Evolutionary conservation across 2,329 filamentous ascomycete species (phyloP).

Genomic region (Fusarium nygamai): DNA sequence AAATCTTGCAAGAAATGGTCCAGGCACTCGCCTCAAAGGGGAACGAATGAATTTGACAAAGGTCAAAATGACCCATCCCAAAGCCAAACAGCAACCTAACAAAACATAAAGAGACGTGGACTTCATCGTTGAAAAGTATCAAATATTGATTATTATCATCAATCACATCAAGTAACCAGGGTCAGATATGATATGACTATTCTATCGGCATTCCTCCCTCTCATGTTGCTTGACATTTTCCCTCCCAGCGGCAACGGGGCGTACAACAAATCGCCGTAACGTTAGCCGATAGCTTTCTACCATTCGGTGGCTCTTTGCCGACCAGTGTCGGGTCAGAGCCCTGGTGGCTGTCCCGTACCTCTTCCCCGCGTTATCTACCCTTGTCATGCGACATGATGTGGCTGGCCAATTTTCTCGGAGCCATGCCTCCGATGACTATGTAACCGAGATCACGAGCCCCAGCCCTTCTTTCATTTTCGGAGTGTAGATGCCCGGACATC

Average conservation of each 20-base stretch:
- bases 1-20: background rate
- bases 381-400: background rate
- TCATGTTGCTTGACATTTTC: background rate
- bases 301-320: background rate
- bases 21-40: background rate
- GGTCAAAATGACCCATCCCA: background rate
- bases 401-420: background rate
- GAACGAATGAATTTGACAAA: background rate
- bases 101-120: background rate
- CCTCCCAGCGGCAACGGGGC: background rate
- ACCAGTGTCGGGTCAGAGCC: background rate
- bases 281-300: background rate
- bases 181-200: background rate
- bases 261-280: rapidly evolving
- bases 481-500: background rate
- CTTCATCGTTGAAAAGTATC: background rate
- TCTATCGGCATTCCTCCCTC: background rate
- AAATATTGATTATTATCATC: too few relatives aligned
- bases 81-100: background rate
- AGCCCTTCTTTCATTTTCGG: background rate
- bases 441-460: background rate
- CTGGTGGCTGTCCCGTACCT: rapidly evolving
- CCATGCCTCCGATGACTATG: background rate
- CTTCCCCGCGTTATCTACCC: background rate
- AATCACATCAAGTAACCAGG: background rate